Percentiles rank a stretch among this genome's conserved stretches.
Conservation (phyloP, 2,329 filamentous ascomycete species). For the Calonectria pseudoturangicola region DNA sequence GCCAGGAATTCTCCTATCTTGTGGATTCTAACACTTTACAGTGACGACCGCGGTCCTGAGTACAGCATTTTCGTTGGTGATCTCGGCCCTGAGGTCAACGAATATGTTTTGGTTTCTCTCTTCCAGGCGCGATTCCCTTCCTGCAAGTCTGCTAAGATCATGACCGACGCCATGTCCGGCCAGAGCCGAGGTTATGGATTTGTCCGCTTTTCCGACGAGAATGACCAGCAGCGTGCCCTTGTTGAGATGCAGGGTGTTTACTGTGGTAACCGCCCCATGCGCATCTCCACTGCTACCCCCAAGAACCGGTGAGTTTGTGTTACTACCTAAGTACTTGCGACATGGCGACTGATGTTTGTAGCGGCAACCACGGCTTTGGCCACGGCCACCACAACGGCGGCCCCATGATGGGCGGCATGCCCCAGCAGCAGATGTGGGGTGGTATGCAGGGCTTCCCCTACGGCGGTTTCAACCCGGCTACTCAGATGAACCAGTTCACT, state of each 20-base stretch:
- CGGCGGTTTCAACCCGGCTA: slow-evolving; percentile 69
- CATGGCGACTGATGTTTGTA: slow-evolving; percentile 40
- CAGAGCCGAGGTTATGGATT: slow-evolving; percentile 99
- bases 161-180: slow-evolving; percentile 98
- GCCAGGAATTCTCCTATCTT: background rate
- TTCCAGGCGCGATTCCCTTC: slow-evolving; percentile 98
- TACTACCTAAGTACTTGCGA: background rate
- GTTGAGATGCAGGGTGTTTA: slow-evolving; percentile 99
- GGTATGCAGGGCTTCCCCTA: slow-evolving; percentile 61
- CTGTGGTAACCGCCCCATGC: slow-evolving; percentile 98
- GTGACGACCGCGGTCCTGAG: slow-evolving; percentile 96
- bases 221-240: slow-evolving; percentile 95
- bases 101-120: slow-evolving; percentile 96
- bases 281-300: slow-evolving; percentile 96
- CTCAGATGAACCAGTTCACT: slow-evolving; percentile 97
- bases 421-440: slow-evolving; percentile 66
- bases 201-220: slow-evolving; percentile 96
- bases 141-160: slow-evolving; percentile 99
- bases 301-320: slow-evolving; percentile 82
- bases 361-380: slow-evolving; percentile 63
- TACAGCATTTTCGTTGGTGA: slow-evolving; percentile 99
- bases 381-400: slow-evolving; percentile 65
- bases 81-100: slow-evolving; percentile 97
- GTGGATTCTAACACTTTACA: slow-evolving; percentile 58
- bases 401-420: slow-evolving; percentile 69